Evolutionary conservation across 225 moss, liverwort and hornwort genomes (phyloP), one percentile per base, ranked within the genome.

Genomic region (Thuidium tamariscinum): DNA sequence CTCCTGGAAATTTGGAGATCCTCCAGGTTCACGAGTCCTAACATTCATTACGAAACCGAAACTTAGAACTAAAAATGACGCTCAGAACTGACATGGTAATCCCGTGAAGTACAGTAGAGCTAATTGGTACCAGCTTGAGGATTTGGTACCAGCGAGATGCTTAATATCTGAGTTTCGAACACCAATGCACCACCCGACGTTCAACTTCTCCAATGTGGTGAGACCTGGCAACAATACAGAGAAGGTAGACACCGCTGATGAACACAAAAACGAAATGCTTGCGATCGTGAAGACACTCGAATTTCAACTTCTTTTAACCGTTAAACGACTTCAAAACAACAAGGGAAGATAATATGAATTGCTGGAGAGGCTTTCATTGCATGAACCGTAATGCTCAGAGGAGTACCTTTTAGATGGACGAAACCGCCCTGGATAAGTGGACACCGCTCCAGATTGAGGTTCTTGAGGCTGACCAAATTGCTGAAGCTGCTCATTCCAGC

Each of bases 1-100:
- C 97, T 94, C 84, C 96, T 94, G 54, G 98, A 97, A 69, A 99
- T 97, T 79, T 99, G 97, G 54, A 99, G 94, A 73, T 97, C 98
- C 89, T 95, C 92, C 71, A 99, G 91, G 88, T 95, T 97, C 82
- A 91, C 89, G 54, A 99, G 95, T 77, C 94, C 96, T 97, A 86
- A 20, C 27, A 83, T 77, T 63, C 89, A 90, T 66, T 51, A 52
- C 26, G 26, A 60, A 84, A 87, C 55, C 75, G 42, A 79, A 68
- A 85, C 61, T 91, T 29, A 89, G 82, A 39, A 74, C 19, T 60
- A 41, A 46, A 66, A 65, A 82, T 54, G 54, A 23, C 54, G 23
- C 54, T 75, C 85, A 70, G 77, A 86, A 60, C 80, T 59, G 34
- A 41, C 79, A 36, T 54, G 54, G 23, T 23, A 42, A 60, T 42